Percentiles rank a stretch among this genome's conserved stretches.
These are phyloP conservation scores for Oryza glaberrima DNA, from an alignment of 176 grass and related monocot species.

Conservation along the genomic window DNA sequence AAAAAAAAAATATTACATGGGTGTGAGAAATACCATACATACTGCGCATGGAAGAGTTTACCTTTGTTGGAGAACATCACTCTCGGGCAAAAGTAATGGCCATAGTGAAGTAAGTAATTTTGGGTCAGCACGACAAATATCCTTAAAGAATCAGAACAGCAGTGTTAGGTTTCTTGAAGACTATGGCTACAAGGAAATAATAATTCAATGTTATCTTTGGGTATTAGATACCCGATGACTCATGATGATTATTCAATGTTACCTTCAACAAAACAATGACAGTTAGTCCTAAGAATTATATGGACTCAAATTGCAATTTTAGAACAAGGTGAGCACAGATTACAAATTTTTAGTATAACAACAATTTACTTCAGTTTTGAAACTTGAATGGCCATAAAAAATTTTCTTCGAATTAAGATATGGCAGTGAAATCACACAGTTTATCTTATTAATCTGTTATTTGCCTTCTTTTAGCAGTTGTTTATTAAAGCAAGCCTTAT, in stretches of 20 bases:
- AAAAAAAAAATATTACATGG: constrained; percentile 33
- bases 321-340: constrained; percentile 12
- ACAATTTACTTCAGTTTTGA: constrained; percentile 14
- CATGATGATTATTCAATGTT: neutral
- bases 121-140: constrained; percentile 83
- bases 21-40: constrained; percentile 25
- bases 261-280: constrained; percentile 34
- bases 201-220: neutral
- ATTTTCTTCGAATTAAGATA: constrained; percentile 6
- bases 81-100: constrained; percentile 90
- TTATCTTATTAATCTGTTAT: constrained; percentile 13
- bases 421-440: neutral
- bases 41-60: constrained; percentile 40
- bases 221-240: constrained; percentile 3
- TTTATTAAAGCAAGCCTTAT: constrained; percentile 13
- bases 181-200: constrained; percentile 21
- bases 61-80: constrained; percentile 84
- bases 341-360: constrained; percentile 8
- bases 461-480: constrained; percentile 12
- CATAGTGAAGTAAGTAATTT: constrained; percentile 89
- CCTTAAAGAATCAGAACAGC: constrained; percentile 54
- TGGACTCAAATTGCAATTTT: constrained; percentile 2
- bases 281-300: neutral
- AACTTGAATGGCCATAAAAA: constrained; percentile 24
- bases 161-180: constrained; percentile 30